Evolutionary conservation across 169 alveolate genomes (phyloP).

Genomic region (Babesia microti): DNA sequence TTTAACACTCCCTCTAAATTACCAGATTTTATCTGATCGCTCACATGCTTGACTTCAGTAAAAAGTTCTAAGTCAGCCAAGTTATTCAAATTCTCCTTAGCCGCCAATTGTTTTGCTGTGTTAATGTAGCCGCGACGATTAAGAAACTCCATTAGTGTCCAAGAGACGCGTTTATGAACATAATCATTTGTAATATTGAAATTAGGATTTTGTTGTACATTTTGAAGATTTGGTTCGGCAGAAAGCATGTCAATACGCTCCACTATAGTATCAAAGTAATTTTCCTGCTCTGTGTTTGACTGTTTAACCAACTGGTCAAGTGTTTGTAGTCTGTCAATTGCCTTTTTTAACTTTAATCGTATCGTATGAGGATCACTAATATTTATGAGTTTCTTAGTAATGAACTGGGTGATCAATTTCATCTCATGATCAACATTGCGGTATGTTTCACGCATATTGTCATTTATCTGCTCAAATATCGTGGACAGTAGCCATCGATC

Average conservation of each 20-base stretch:
- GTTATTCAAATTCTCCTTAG: conserved; percentile 6
- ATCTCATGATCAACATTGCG: conserved; percentile 29
- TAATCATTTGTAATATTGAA: conserved; percentile 24
- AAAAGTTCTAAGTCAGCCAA: conserved; percentile 16
- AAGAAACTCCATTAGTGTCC: conserved; percentile 36
- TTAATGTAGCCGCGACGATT: conserved; percentile 12
- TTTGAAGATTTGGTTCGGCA: conserved; percentile 11
- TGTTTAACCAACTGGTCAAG: conserved; percentile 5
- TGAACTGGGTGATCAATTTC: conserved; percentile 22
- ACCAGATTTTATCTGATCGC: conserved; percentile 10
- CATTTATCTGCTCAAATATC: conserved; percentile 4
- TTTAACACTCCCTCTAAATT: conserved; percentile 12
- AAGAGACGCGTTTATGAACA: conserved; percentile 30
- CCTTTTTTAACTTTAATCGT: conserved; percentile 20
- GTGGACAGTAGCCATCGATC: conserved; percentile 21
- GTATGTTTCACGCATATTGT: conserved; percentile 14
- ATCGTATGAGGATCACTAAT: conserved; percentile 3
- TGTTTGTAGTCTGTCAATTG: conserved; percentile 21
- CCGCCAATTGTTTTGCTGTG: conserved; percentile 9
- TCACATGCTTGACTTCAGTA: conserved; percentile 2
- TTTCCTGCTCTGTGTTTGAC: conserved; percentile 11
- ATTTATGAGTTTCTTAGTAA: conserved; percentile 13
- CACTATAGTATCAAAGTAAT: conserved; percentile 1
- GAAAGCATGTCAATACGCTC: conserved; percentile 12
- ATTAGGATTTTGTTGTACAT: background rate